These are phyloP conservation scores for Phytophthora sansomeana DNA, from an alignment of 352 stramenopile species.

Conservation along the genomic window DNA sequence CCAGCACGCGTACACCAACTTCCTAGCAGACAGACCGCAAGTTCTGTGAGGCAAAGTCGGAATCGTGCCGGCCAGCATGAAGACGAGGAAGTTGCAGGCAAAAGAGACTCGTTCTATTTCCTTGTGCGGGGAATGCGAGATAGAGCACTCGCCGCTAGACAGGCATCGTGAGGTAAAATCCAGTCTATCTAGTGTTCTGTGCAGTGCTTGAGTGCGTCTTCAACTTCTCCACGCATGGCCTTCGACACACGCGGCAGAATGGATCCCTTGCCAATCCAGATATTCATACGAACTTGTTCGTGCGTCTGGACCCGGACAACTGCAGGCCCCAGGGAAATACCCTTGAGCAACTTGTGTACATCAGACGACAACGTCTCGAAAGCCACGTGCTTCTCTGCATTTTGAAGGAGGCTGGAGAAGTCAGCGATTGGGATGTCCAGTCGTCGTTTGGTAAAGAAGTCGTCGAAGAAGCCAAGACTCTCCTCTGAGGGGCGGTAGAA, in stretches of 20 bases:
- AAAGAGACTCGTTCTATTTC: slow-evolving; percentile 86
- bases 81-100: slow-evolving; percentile 46
- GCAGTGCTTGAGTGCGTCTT: slow-evolving; percentile 49
- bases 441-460: slow-evolving; percentile 88
- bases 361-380: slow-evolving; percentile 53
- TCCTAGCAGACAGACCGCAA: slow-evolving; percentile 1
- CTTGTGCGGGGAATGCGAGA: slow-evolving; percentile 65
- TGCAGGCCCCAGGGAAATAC: slow-evolving; percentile 58
- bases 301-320: slow-evolving; percentile 59
- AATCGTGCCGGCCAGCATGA: slow-evolving; percentile 11
- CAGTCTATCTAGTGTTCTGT: slow-evolving; percentile 26
- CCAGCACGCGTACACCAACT: slow-evolving; percentile 25
- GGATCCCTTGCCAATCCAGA: slow-evolving; percentile 78
- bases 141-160: slow-evolving; percentile 22
- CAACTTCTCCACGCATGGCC: slow-evolving; percentile 62
- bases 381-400: slow-evolving; percentile 60
- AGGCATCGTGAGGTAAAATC: slow-evolving; percentile 16
- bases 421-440: slow-evolving; percentile 52
- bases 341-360: slow-evolving; percentile 43
- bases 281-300: slow-evolving; percentile 66
- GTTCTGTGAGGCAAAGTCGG: slow-evolving; percentile 1
- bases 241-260: slow-evolving; percentile 84
- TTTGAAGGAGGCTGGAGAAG: slow-evolving; percentile 54
- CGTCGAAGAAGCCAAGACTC: slow-evolving; percentile 84
- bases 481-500: slow-evolving; percentile 91